Evolutionary conservation across 768 basidiomycete genomes (phyloP).

Genomic region (Auricularia heimuer): DNA sequence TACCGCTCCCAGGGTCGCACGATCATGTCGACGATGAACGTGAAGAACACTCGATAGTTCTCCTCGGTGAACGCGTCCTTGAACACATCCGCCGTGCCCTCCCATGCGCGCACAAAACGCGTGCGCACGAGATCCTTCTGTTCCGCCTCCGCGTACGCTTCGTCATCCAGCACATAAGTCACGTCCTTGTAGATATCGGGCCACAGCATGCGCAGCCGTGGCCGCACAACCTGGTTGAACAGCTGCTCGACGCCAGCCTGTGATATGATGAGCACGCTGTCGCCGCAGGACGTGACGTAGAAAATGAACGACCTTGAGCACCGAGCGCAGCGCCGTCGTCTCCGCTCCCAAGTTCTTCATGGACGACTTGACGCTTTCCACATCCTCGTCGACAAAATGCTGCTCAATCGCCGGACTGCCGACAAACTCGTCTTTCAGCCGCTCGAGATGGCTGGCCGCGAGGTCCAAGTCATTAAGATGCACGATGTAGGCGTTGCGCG

Average conservation of each 20-base stretch:
- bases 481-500: slow-evolving; percentile 72
- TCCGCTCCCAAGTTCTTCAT: slow-evolving; percentile 44
- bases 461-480: slow-evolving; percentile 91
- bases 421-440: slow-evolving; percentile 58
- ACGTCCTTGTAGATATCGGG: slow-evolving; percentile 86
- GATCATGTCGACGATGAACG: slow-evolving; percentile 73
- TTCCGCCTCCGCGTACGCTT: slow-evolving; percentile 72
- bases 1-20: slow-evolving; percentile 96
- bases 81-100: neutral
- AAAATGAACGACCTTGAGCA: slow-evolving; percentile 49
- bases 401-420: slow-evolving; percentile 48
- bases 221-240: slow-evolving; percentile 89
- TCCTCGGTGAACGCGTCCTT: slow-evolving; percentile 81
- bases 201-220: slow-evolving; percentile 73
- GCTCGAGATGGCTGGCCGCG: slow-evolving; percentile 82
- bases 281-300: neutral
- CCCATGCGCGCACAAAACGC: slow-evolving; percentile 47
- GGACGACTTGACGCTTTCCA: slow-evolving; percentile 36
- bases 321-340: slow-evolving; percentile 55
- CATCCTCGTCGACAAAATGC: slow-evolving; percentile 54
- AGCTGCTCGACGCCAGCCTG: slow-evolving; percentile 85
- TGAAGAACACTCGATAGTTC: slow-evolving; percentile 83
- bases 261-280: too few relatives aligned
- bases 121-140: slow-evolving; percentile 81
- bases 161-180: slow-evolving; percentile 83